Evolutionary conservation across 2,329 filamentous ascomycete species (phyloP).

Genomic region (Hirsutella thompsonii): DNA sequence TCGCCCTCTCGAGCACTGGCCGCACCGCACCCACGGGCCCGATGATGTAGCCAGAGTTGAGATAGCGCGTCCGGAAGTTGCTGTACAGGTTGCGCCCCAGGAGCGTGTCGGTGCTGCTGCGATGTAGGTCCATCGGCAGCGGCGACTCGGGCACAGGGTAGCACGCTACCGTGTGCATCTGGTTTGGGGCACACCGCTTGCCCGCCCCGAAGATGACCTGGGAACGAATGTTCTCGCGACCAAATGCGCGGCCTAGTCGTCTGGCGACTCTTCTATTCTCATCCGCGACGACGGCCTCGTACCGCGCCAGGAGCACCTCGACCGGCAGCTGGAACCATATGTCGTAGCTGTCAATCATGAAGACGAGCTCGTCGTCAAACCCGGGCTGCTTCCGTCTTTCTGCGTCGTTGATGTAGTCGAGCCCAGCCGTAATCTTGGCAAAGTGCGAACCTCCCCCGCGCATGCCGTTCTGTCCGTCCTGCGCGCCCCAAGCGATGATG

Average conservation of each 20-base stretch:
- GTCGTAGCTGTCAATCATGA: slow-evolving; percentile 19
- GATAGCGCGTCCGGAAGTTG: slow-evolving; percentile 13
- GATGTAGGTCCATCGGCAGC: slow-evolving; percentile 10
- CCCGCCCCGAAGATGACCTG: slow-evolving; percentile 14
- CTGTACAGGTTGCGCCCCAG: slow-evolving; percentile 7
- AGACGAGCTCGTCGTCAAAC: slow-evolving; percentile 15
- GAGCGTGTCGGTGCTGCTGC: slow-evolving; percentile 11
- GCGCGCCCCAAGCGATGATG: slow-evolving; percentile 14
- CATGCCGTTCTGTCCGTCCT: slow-evolving; percentile 6
- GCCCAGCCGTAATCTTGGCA: slow-evolving; percentile 13
- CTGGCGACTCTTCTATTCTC: slow-evolving; percentile 11
- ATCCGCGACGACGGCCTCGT: slow-evolving; percentile 10
- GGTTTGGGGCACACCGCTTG: slow-evolving; percentile 15
- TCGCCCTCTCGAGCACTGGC: slow-evolving; percentile 10
- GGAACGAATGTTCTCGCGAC: slow-evolving; percentile 9
- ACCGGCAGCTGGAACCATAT: slow-evolving; percentile 20
- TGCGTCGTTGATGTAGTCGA: slow-evolving; percentile 14
- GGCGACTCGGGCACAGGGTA: slow-evolving; percentile 16
- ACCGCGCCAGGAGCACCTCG: slow-evolving; percentile 13
- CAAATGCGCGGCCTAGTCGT: slow-evolving; percentile 12
- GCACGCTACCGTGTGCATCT: slow-evolving; percentile 11
- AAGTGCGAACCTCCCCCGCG: slow-evolving; percentile 15
- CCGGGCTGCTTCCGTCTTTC: slow-evolving; percentile 7
- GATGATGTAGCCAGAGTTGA: slow-evolving; percentile 14
- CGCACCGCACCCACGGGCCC: slow-evolving; percentile 12